Conservation (phyloP, 2,329 filamentous ascomycete genomes). For the Aspergillus fumigatiaffinis region DNA sequence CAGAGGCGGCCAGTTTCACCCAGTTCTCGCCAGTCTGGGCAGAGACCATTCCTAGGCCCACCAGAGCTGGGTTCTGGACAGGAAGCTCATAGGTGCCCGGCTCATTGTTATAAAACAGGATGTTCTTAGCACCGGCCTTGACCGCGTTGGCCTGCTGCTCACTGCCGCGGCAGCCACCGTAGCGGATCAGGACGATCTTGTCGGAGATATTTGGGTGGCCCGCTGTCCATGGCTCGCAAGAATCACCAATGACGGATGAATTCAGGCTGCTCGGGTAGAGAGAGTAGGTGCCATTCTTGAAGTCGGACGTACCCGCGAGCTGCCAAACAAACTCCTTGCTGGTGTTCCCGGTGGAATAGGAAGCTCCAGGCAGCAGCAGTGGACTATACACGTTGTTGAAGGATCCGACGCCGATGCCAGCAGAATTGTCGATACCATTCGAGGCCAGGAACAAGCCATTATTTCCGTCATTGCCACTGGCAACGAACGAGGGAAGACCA, state of each 20-base stretch:
- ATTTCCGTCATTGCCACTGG: no score
- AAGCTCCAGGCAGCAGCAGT: slow-evolving; percentile 22
- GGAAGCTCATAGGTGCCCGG: slow-evolving; percentile 6
- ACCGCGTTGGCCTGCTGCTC: slow-evolving; percentile 53
- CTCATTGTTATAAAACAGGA: slow-evolving; percentile 58
- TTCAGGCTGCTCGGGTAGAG: slow-evolving; percentile 51
- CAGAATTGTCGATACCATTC: no score
- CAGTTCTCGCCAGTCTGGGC: slow-evolving; percentile 11
- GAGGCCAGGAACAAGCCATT: no score
- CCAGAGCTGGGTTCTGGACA: slow-evolving; percentile 1
- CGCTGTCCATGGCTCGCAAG: slow-evolving; percentile 34
- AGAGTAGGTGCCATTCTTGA: slow-evolving; percentile 39
- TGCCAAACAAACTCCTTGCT: slow-evolving; percentile 30
- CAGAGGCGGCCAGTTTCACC: slow-evolving; percentile 9
- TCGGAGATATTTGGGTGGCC: no score
- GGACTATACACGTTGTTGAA: slow-evolving; percentile 37
- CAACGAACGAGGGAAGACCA: no score
- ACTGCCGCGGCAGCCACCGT: slow-evolving; percentile 47
- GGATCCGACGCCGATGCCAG: slow-evolving; percentile 38
- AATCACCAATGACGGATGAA: slow-evolving; percentile 47
- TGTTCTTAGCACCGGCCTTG: slow-evolving; percentile 55
- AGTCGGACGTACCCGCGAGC: slow-evolving; percentile 30
- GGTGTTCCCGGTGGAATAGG: slow-evolving; percentile 23
- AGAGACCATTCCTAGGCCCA: slow-evolving; percentile 14
- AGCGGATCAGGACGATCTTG: no score